A percentile compares a stretch with the other conserved stretches of the same genome.
Conservation (phyloP, 2,329 filamentous ascomycete species). For the Alternaria incomplexa region DNA sequence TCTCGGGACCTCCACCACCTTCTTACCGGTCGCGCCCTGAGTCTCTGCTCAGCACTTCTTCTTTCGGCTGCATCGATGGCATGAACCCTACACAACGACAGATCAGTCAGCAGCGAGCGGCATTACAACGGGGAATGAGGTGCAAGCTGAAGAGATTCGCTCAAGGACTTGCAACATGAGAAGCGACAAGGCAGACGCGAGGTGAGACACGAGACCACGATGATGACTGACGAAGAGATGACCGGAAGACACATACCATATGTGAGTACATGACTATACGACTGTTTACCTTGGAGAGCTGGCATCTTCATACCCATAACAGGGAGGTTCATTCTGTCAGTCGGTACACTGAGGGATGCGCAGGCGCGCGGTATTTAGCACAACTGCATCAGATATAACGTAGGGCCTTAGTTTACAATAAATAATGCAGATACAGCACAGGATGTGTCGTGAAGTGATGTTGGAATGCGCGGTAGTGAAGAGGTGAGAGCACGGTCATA, state of each 20-base stretch:
- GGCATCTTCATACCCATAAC: neutral
- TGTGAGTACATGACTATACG: neutral
- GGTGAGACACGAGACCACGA: neutral
- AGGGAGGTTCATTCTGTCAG: neutral
- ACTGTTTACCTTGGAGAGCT: neutral
- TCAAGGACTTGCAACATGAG: slow-evolving; percentile 24
- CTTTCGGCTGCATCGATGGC: slow-evolving; percentile 45
- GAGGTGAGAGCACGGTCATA: slow-evolving; percentile 6
- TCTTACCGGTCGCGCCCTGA: slow-evolving; percentile 41
- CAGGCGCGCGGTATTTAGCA: neutral
- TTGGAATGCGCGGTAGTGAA: neutral
- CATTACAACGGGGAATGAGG: slow-evolving; percentile 29
- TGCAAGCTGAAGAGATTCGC: slow-evolving; percentile 38
- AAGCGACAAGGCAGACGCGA: neutral
- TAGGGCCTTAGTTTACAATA: neutral
- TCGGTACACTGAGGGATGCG: neutral
- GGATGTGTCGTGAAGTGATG: neutral
- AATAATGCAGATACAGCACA: neutral
- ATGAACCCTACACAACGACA: slow-evolving; percentile 36
- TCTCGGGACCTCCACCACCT: slow-evolving; percentile 39
- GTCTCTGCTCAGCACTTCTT: slow-evolving; percentile 41
- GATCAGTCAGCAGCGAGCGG: slow-evolving; percentile 33
- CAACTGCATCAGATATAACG: neutral
- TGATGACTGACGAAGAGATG: neutral
- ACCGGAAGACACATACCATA: neutral